Evolutionary conservation across 768 basidiomycete genomes (phyloP).

Genomic region (Rhodocollybia butyracea): DNA sequence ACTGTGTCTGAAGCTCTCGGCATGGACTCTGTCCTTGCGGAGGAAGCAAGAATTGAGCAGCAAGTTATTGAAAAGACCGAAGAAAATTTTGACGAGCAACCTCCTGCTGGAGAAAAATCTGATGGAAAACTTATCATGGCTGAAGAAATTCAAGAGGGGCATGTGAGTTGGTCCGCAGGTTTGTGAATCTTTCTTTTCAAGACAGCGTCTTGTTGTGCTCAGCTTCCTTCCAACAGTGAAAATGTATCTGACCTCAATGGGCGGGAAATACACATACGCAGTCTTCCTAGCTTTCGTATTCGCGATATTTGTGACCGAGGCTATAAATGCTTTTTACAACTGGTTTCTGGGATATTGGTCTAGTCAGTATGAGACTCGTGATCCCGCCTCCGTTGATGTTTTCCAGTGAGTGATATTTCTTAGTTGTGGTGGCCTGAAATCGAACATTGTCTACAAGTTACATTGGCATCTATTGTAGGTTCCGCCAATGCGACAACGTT

Average conservation of each 20-base stretch:
- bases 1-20: slow-evolving; percentile 37
- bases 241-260: slow-evolving; percentile 14
- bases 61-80: slow-evolving; percentile 17
- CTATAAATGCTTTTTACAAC: slow-evolving; percentile 11
- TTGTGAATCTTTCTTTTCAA: slow-evolving; percentile 4
- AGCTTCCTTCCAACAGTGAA: too few species aligned
- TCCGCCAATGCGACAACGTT: not conserved
- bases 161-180: slow-evolving; percentile 40
- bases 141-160: slow-evolving; percentile 44
- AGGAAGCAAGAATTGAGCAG: slow-evolving; percentile 45
- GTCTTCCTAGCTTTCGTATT: slow-evolving; percentile 14
- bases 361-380: slow-evolving; percentile 15
- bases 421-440: not conserved
- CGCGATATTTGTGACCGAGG: slow-evolving; percentile 10
- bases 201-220: too few species aligned
- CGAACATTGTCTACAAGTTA: slow-evolving; percentile 28
- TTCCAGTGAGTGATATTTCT: slow-evolving; percentile 10
- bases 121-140: slow-evolving; percentile 43
- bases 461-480: slow-evolving; percentile 32
- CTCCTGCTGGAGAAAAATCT: slow-evolving; percentile 20
- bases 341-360: slow-evolving; percentile 18
- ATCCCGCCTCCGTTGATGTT: slow-evolving; percentile 12
- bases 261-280: slow-evolving; percentile 12
- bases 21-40: slow-evolving; percentile 34
- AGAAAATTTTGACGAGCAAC: slow-evolving; percentile 19